Conservation (phyloP, 2,329 filamentous ascomycete genomes). For the Paramyrothecium sp. region DNA sequence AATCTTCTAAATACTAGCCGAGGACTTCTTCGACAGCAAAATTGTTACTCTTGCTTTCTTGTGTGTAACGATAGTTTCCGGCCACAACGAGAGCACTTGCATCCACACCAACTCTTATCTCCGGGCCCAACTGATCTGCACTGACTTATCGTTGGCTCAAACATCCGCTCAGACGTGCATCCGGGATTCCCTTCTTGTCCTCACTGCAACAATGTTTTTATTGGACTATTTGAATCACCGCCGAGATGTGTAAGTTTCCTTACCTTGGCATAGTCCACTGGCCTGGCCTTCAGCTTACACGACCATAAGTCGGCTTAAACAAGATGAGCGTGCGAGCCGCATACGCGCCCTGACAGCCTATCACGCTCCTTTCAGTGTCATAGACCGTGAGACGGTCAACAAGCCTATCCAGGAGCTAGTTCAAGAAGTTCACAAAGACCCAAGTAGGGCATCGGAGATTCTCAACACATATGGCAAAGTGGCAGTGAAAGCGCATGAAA, state of each 20-base stretch:
- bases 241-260: constrained; percentile 58
- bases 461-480: constrained; percentile 87
- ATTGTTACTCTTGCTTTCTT: too few species aligned
- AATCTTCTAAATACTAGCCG: too few species aligned
- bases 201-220: constrained; percentile 32
- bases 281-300: constrained; percentile 21
- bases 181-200: background rate
- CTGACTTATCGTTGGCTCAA: too few species aligned
- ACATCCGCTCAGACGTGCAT: too few species aligned
- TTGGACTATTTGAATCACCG: constrained; percentile 67
- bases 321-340: constrained; percentile 68
- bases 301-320: constrained; percentile 68
- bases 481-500: constrained; percentile 76
- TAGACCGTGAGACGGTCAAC: constrained; percentile 67
- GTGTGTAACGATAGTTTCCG: too few species aligned
- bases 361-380: constrained; percentile 59
- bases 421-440: constrained; percentile 69
- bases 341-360: constrained; percentile 69
- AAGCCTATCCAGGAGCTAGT: constrained; percentile 78
- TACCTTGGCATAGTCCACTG: background rate
- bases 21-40: too few species aligned
- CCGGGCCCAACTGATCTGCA: too few species aligned
- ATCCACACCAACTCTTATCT: too few species aligned
- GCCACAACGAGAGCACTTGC: too few species aligned
- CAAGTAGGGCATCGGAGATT: constrained; percentile 66